Base-by-base conservation (phyloP, 441 rosid species). In the Aquilaria agallochum region DNA sequence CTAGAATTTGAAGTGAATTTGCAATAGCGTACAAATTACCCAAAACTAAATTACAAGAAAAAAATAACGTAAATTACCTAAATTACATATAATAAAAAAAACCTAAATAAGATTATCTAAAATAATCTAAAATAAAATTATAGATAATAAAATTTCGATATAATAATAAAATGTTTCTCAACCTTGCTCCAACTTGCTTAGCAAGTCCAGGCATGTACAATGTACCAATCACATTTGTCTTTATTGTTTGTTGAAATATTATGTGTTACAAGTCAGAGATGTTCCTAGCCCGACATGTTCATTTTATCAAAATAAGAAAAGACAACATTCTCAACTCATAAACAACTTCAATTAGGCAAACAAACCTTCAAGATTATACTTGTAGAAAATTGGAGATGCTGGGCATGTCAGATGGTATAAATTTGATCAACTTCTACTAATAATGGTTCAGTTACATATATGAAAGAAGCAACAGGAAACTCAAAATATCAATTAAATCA, bases 341-440 rank as follows among this genome's bases (percentile, higher is more conserved):
- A 48, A 48, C n/a, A 48, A 14, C 13, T 4, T 48, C 11, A 14
- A 48, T n/a, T 6, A 66, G 12, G 11, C 86, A 54, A 58, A 88
- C 99, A 20, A 20, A 20, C 27, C 98, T 95, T 90, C 97, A 53
- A 98, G 94, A 65, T 95, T 95, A 82, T 92, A 72, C 60, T 95
- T 92, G 73, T 95, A 95, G 90, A 95, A 95, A 50, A 95, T 95
- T 48, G 98, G 98, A 70, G 98, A 93, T 69, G 96, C 96, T 55
- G 96, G 98, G 68, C 97, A 90, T 44, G 99, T 97, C 67, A 95
- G 88, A 68, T 95, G 99, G 78, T 95, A 95, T 20, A 20, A 53
- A 95, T 95, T 72, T 76, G 90, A 72, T 95, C 98, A 53, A 95
- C 97, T 78, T 95, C 99, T 12, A 95, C 66, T 45, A 92, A 65